Evolutionary conservation across 192 early-diverging fungal species (phyloP).

Genomic region (Entophlyctis luteolus): DNA sequence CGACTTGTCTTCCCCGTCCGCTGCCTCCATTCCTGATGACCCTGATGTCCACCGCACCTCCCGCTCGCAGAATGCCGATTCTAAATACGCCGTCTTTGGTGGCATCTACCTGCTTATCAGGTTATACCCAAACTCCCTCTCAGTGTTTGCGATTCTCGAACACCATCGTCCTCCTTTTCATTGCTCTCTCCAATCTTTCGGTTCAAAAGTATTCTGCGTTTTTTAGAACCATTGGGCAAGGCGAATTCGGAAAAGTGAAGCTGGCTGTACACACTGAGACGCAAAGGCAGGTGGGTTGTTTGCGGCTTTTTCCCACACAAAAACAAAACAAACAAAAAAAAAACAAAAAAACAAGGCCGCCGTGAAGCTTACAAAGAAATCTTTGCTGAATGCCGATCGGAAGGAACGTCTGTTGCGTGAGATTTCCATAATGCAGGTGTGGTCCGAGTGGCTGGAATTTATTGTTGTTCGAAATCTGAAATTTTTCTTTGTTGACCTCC

Average conservation of each 20-base stretch:
- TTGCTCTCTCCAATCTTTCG: too few species aligned
- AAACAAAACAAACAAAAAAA: not conserved
- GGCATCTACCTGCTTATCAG: slow-evolving; percentile 19
- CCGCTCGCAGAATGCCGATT: not conserved
- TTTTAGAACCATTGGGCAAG: slow-evolving; percentile 48
- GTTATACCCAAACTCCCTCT: not conserved
- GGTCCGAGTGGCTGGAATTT: too few species aligned
- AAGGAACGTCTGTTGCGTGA: slow-evolving; percentile 90
- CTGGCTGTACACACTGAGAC: slow-evolving; percentile 42
- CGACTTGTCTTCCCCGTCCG: too few species aligned
- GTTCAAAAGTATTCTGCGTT: not conserved
- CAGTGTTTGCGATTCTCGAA: not conserved
- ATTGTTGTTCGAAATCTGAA: not conserved
- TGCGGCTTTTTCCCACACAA: not conserved
- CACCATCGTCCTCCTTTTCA: not conserved
- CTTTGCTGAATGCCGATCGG: slow-evolving; percentile 75
- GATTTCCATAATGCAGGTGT: slow-evolving; percentile 88
- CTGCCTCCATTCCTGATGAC: too few species aligned
- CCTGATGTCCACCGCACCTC: too few species aligned
- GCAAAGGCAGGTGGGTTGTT: slow-evolving; percentile 23
- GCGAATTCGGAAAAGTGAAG: slow-evolving; percentile 61
- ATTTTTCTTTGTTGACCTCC: not conserved
- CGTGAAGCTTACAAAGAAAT: slow-evolving; percentile 93
- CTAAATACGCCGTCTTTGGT: slow-evolving; percentile 10
- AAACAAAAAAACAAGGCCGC: slow-evolving; percentile 61